Base-by-base conservation (phyloP, 2,329 filamentous ascomycete species). In the Parastagonospora avenae region DNA sequence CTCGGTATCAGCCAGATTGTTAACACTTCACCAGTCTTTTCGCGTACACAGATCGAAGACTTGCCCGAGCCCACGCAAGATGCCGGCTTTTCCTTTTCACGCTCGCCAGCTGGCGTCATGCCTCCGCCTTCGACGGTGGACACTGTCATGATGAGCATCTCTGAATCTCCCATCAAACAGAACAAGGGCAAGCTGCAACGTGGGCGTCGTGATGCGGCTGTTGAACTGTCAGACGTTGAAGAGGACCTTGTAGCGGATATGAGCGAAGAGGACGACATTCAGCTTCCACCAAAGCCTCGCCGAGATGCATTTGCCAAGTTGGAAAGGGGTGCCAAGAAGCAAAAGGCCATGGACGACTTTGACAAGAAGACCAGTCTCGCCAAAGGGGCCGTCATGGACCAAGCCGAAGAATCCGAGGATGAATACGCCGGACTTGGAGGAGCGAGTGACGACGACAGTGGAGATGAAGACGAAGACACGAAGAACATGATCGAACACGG, bases 391-490 rank as follows among this genome's bases (percentile, higher is more conserved):
- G 82, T 99, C 32, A 85, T 97, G 59, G 94, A 97, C 60, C 92
- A 96, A 70, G 93, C 94, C 54, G 91, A 96, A 64, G 94, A 99
- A 75, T 99, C 94, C 0, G 95, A 99, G 70, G 94, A 99, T 70
- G 94, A 99, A 73, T 99, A 97, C 71, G 93, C 92, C 33, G 94
- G 94, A 4, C 80, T 99, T 8, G 94, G 94, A 60, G 94, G 94
- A 56, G 88, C 80, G 9, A 93, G 92, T 73, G 92, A 93, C 53
- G 93, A 97, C 60, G 91, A 93, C 58, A 87, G 86, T 38, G 88
- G 83, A 37, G 88, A 87, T 48, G 89, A 92, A 52, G 85, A 90
- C 50, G 86, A 86, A 28, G 84, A 89, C 7, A 84, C 94, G 56
- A 84, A 89, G 62, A 87, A 91, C 56, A 95, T 99, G 85, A 96